Evolutionary conservation across 1,284 basidiomycete species (phyloP).

Genomic region (Rhodotorula sp.): DNA sequence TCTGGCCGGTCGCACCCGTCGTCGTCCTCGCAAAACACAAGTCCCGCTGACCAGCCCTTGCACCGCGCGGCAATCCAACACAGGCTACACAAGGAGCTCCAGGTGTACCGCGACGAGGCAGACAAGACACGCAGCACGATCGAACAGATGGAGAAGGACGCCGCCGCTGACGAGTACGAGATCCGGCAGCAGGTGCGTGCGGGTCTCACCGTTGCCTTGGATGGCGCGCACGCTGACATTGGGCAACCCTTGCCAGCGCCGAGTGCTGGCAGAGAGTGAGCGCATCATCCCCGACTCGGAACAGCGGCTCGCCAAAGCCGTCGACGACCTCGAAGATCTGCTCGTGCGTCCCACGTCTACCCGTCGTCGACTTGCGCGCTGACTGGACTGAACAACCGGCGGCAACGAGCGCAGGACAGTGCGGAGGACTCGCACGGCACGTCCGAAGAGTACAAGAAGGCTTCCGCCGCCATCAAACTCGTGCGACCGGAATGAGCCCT

Average conservation of each 20-base stretch:
- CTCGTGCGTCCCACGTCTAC: conserved; percentile 13
- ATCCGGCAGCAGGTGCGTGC: conserved; percentile 33
- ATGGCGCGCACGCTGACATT: background rate
- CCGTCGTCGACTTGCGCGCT: no score
- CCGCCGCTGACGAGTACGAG: conserved; percentile 36
- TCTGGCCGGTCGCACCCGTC: background rate
- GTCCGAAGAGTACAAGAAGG: conserved; percentile 25
- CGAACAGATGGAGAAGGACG: conserved; percentile 25
- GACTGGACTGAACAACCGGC: background rate
- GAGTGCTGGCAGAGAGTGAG: conserved; percentile 30
- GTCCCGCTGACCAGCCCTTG: background rate
- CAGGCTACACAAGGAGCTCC: conserved; percentile 35
- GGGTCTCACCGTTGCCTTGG: no score
- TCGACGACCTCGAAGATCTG: conserved; percentile 36
- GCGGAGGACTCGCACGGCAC: conserved; percentile 17
- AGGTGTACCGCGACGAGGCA: conserved; percentile 29
- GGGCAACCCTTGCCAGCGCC: background rate
- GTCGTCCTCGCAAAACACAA: background rate
- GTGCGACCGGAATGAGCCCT: conserved; percentile 3
- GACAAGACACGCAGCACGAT: background rate
- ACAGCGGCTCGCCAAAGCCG: conserved; percentile 35
- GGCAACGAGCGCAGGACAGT: conserved; percentile 11
- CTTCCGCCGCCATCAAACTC: conserved; percentile 13
- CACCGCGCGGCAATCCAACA: background rate
- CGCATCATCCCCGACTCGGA: conserved; percentile 41